These are phyloP conservation scores for Cladophialophora yegresii DNA, from an alignment of 2,329 filamentous ascomycete genomes.

Conservation along the genomic window DNA sequence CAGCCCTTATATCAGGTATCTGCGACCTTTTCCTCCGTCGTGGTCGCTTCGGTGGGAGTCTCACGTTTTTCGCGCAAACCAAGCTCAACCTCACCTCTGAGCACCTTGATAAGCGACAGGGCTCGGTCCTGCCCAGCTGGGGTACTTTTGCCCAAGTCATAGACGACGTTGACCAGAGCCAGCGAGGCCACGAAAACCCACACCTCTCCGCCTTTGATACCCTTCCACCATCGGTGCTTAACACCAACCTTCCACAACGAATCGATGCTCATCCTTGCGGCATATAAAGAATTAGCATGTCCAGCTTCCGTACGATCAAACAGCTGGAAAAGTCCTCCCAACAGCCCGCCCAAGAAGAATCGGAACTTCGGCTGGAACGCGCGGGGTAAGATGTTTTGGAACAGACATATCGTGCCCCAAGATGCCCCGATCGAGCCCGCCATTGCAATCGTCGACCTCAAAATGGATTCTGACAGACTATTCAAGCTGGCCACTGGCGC, in stretches of 20 bases:
- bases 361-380: slow-evolving; percentile 75
- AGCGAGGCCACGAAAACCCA: slow-evolving; percentile 78
- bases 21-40: neutral
- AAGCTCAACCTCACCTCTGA: slow-evolving; percentile 36
- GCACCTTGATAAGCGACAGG: slow-evolving; percentile 32
- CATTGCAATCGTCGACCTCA: slow-evolving; percentile 74
- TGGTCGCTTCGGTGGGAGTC: neutral
- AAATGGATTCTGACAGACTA: slow-evolving; percentile 65
- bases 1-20: neutral
- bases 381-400: slow-evolving; percentile 76
- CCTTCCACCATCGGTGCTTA: slow-evolving; percentile 85
- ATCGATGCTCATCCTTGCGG: slow-evolving; percentile 74
- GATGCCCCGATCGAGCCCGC: slow-evolving; percentile 81
- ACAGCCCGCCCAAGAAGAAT: slow-evolving; percentile 84
- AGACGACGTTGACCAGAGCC: slow-evolving; percentile 49
- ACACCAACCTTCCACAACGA: slow-evolving; percentile 90
- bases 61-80: slow-evolving; percentile 28
- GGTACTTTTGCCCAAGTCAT: slow-evolving; percentile 30
- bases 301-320: slow-evolving; percentile 58
- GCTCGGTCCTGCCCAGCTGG: slow-evolving; percentile 24
- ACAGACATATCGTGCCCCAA: slow-evolving; percentile 88
- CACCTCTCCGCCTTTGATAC: slow-evolving; percentile 79
- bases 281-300: slow-evolving; percentile 73
- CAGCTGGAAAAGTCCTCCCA: slow-evolving; percentile 83
- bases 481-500: slow-evolving; percentile 69